A percentile compares a stretch with the other conserved stretches of the same genome.
Conservation (phyloP, 306 rosid species). For the Corylus avellana region DNA sequence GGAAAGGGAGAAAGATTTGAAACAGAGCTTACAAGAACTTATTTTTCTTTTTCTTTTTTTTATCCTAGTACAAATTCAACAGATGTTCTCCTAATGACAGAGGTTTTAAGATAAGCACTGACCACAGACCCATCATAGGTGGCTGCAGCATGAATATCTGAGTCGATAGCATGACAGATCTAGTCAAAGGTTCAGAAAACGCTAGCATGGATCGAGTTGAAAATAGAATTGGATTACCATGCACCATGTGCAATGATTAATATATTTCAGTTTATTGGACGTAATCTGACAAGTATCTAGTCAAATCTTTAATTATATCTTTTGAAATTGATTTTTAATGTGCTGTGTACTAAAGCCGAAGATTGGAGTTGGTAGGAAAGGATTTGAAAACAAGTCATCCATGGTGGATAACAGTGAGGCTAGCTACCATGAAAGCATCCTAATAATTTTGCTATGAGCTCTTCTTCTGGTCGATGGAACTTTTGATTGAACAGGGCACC, state of each 20-base stretch:
- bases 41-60: background rate
- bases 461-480: background rate
- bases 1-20: background rate
- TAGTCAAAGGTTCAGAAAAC: background rate
- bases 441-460: background rate
- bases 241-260: background rate
- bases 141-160: background rate
- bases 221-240: background rate
- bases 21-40: background rate
- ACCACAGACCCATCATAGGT: background rate
- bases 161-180: background rate
- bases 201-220: background rate
- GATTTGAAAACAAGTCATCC: background rate
- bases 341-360: conserved; percentile 13
- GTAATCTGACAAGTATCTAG: conserved; percentile 9
- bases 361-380: conserved; percentile 30
- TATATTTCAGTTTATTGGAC: conserved; percentile 3
- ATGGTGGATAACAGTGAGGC: background rate
- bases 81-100: background rate
- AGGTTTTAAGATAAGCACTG: background rate
- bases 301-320: conserved; percentile 12
- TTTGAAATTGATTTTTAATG: background rate
- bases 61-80: too few relatives aligned
- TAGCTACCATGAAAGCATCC: background rate
- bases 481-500: too few relatives aligned